These are phyloP conservation scores for Nicotiana otophora DNA, from an alignment of 257 asterid genomes.

Conservation along the genomic window DNA sequence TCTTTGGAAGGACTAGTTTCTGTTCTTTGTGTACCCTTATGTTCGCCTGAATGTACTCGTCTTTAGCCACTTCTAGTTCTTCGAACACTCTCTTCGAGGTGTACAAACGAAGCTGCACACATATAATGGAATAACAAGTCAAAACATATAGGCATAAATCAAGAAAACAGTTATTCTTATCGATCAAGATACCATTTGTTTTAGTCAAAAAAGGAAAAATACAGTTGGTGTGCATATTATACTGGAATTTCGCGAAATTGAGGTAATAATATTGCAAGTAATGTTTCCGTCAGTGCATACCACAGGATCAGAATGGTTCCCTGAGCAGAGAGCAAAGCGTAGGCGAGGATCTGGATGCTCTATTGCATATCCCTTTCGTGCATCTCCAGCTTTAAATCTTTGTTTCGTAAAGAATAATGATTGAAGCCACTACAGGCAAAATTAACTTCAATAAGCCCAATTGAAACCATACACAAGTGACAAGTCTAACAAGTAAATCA, in stretches of 20 bases:
- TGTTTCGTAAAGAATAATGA: constrained; percentile 58
- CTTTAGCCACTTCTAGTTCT: constrained; percentile 88
- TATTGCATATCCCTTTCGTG: constrained; percentile 38
- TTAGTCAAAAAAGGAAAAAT: too few relatives aligned
- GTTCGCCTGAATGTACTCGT: constrained; percentile 71
- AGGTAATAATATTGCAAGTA: not conserved
- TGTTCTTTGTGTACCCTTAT: constrained; percentile 53
- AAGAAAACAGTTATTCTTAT: not conserved
- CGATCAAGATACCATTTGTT: not conserved
- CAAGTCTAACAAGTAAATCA: not conserved
- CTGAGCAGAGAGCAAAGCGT: constrained; percentile 71
- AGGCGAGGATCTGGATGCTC: constrained; percentile 69
- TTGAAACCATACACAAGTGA: not conserved
- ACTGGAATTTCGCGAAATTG: not conserved
- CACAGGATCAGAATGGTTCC: constrained; percentile 79
- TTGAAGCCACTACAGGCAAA: constrained; percentile 66
- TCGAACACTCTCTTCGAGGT: constrained; percentile 61
- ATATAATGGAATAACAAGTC: not conserved
- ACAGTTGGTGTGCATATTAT: too few relatives aligned
- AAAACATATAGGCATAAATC: not conserved
- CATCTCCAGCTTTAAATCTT: constrained; percentile 52
- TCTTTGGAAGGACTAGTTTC: constrained; percentile 62
- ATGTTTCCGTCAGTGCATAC: constrained; percentile 30
- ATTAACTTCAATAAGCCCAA: constrained; percentile 13
- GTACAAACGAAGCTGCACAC: constrained; percentile 61